Evolutionary conservation across 192 early-diverging fungal species (phyloP).

Genomic region (Linnemannia elongata): DNA sequence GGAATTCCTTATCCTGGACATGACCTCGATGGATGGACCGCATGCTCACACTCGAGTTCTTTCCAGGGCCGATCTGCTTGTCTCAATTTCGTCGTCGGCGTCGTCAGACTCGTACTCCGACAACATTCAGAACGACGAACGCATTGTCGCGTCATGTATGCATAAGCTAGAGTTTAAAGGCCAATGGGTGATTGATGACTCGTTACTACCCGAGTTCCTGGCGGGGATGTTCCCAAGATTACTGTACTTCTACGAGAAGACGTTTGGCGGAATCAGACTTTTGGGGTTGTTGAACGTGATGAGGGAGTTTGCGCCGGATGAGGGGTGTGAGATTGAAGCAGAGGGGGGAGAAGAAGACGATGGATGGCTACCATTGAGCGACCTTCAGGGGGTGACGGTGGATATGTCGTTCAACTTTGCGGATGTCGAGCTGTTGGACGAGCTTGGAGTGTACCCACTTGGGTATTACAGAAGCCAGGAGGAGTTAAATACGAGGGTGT

Average conservation of each 20-base stretch:
- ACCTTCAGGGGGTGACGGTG: background rate
- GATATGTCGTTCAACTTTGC: background rate
- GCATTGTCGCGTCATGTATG: background rate
- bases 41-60: background rate
- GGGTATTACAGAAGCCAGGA: background rate
- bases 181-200: background rate
- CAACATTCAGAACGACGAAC: background rate
- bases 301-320: background rate
- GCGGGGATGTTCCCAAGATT: background rate
- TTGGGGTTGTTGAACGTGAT: background rate
- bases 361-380: background rate
- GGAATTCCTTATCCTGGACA: background rate
- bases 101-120: background rate
- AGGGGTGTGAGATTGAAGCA: too few species aligned
- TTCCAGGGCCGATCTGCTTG: background rate
- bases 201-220: background rate
- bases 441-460: background rate
- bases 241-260: background rate
- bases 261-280: background rate
- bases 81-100: background rate
- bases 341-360: background rate
- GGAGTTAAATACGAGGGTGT: background rate
- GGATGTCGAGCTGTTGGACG: background rate
- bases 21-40: background rate
- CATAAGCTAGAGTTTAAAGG: background rate